Base-by-base conservation (phyloP, 1,284 basidiomycete species). In the Paramarasmius palmivorus region DNA sequence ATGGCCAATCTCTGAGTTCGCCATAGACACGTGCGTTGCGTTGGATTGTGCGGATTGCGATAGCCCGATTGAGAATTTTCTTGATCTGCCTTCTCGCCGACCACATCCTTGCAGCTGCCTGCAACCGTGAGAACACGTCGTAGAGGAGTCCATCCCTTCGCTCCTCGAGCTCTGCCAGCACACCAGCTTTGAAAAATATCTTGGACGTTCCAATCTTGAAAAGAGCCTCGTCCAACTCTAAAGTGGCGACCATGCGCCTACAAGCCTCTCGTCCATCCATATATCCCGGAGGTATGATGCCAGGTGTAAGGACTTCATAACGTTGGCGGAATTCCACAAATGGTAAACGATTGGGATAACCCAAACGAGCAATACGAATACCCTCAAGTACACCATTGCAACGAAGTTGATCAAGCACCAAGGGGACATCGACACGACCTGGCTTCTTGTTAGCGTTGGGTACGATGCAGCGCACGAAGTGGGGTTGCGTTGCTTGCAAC, bases 351-450 rank as follows among this genome's bases (percentile, higher is more conserved):
- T 99, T 99, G 0, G 97, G 97, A 68, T 98, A 99, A 5, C 97
- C 97, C 2, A 98, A 82, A 46, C 97, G 88, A 9, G 97, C 97
- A 60, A 99, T 99, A 53, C 97, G 91, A 64, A 99, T 99, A 42
- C 97, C 97, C 72, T 99, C 97, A 25, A 99, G 81, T 0, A 99
- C 97, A 87, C 97, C 97, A 70, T 99, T 99, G 71, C 97, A 99
- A 5, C 97, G 85, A 19, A 99, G 77, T 67, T 99, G 97, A 66
- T 99, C 96, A 9, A 99, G 83, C 1, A 99, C 95, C 35, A 99
- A 83, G 2, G 95, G 95, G 2, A 95, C 92, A 60, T 98, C 94
- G 59, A 99, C 83, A 50, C 91, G 84, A 15, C 93, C 92, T 0
- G 97, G 94, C 65, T 92, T 92, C 81, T 99, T 99, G 68, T 87